These are phyloP conservation scores for Geosmithia morbida DNA, from an alignment of 2,329 filamentous ascomycete genomes.

Conservation along the genomic window DNA sequence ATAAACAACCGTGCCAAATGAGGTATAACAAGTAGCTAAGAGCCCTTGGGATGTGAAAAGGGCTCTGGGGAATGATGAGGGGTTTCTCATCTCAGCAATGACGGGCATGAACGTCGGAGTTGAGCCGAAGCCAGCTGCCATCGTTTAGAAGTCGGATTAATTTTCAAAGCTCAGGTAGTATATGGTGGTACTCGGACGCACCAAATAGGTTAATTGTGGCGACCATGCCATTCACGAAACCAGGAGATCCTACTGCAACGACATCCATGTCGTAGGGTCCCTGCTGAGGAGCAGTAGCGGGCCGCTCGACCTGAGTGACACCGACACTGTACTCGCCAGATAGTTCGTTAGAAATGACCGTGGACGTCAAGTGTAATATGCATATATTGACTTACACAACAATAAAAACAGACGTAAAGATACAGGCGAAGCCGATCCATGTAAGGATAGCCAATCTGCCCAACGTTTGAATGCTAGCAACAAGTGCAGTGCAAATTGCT, in stretches of 20 bases:
- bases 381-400: slow-evolving; percentile 11
- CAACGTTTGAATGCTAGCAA: slow-evolving; percentile 14
- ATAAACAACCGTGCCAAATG: slow-evolving; percentile 7
- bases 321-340: slow-evolving; percentile 7
- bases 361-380: too few relatives aligned
- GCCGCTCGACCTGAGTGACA: slow-evolving; percentile 9
- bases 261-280: slow-evolving; percentile 16
- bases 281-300: slow-evolving; percentile 4
- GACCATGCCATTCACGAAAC: slow-evolving; percentile 9
- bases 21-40: slow-evolving; percentile 5
- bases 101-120: slow-evolving; percentile 10
- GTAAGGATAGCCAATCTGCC: slow-evolving; percentile 13
- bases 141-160: not conserved
- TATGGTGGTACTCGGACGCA: slow-evolving; percentile 2
- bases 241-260: slow-evolving; percentile 7
- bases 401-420: slow-evolving; percentile 12
- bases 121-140: slow-evolving; percentile 6
- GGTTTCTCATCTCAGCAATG: slow-evolving; percentile 9
- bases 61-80: slow-evolving; percentile 6
- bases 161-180: not conserved
- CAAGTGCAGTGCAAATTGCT: slow-evolving; percentile 8
- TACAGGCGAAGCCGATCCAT: slow-evolving; percentile 12
- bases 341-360: not conserved
- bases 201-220: slow-evolving; percentile 11
- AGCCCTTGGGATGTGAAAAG: slow-evolving; percentile 6